Evolutionary conservation across 2,329 filamentous ascomycete genomes (phyloP), one percentile per base, ranked within the genome.

Genomic region (Stachybotrys elegans): DNA sequence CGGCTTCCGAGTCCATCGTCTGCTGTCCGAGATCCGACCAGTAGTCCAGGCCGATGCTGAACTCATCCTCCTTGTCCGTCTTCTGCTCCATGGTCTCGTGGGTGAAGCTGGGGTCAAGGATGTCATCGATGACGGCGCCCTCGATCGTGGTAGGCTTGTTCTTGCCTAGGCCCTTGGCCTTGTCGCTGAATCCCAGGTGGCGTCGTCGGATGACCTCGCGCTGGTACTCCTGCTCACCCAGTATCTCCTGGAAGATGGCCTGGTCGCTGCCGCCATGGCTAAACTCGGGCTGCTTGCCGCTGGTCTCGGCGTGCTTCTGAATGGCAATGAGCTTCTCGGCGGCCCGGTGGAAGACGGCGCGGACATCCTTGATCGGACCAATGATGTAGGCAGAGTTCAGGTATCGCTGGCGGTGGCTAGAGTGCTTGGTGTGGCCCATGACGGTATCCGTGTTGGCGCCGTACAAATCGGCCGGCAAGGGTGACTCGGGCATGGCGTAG

Each of bases 201-300:
- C 52, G 51, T 5, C 57, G 56, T 13, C 58, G 53, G 52, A 59
- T 57, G 31, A 53, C 50, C 25, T 60, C 57, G 31, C 58, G 56
- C 27, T 58, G 55, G 43, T 52, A 56, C 46, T 60, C 58, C 22
- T 60, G 59, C 48, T 58, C 53, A 21, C 57, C 58, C 34, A 55
- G 54, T 41, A 60, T 58, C 43, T 57, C 56, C 40, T 48, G 49
- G 44, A 58, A 60, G 46, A 61, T 51, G 45, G 50, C 51, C 46
- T 61, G 59, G 40, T 61, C 58, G 36, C 53, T 58, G 4, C 56
- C 58, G 8, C 31, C 34, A 40, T 56, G 54, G 45, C 55, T 59
- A 19, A 43, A 22, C 22, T 54, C 50, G 3, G 50, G 45, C 5
- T 11, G 29, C 5, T 45, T 27, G 4, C 39, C 35, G 37, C 58